These are phyloP conservation scores for Dichotomocladium elegans DNA, from an alignment of 371 early-diverging fungal genomes.

Conservation along the genomic window DNA sequence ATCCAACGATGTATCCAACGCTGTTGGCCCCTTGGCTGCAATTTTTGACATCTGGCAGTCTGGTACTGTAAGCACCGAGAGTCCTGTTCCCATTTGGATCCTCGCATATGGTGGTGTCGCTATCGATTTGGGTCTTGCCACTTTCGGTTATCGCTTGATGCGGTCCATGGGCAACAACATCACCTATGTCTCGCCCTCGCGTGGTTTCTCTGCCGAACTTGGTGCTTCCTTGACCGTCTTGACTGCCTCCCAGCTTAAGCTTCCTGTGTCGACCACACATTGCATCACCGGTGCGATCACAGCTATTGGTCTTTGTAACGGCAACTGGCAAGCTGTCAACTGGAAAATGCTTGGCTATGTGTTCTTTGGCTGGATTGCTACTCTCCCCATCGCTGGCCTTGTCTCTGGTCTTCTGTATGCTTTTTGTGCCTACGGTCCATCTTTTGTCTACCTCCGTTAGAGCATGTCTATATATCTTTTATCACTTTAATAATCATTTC, in stretches of 20 bases:
- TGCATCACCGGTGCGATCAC: conserved; percentile 87
- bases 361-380: conserved; percentile 76
- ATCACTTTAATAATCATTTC: too few relatives aligned
- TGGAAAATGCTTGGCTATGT: conserved; percentile 76
- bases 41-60: conserved; percentile 70
- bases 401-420: conserved; percentile 68
- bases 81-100: conserved; percentile 71
- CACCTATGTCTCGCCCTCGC: conserved; percentile 79
- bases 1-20: conserved; percentile 89
- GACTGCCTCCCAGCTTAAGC: conserved; percentile 75
- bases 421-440: conserved; percentile 56
- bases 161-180: conserved; percentile 80
- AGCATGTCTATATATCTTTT: too few relatives aligned
- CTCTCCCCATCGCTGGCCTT: conserved; percentile 74
- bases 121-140: conserved; percentile 77
- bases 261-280: conserved; percentile 88
- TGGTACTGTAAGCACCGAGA: conserved; percentile 54
- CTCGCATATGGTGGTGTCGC: conserved; percentile 76
- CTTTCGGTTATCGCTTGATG: conserved; percentile 73
- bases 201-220: conserved; percentile 85
- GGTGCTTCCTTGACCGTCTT: conserved; percentile 83
- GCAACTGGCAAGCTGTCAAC: conserved; percentile 67
- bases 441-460: conserved; percentile 1
- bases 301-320: conserved; percentile 79
- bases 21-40: conserved; percentile 71